Evolutionary conservation across 306 rosid species (phyloP).

Genomic region (Prinsepia uniflora): DNA sequence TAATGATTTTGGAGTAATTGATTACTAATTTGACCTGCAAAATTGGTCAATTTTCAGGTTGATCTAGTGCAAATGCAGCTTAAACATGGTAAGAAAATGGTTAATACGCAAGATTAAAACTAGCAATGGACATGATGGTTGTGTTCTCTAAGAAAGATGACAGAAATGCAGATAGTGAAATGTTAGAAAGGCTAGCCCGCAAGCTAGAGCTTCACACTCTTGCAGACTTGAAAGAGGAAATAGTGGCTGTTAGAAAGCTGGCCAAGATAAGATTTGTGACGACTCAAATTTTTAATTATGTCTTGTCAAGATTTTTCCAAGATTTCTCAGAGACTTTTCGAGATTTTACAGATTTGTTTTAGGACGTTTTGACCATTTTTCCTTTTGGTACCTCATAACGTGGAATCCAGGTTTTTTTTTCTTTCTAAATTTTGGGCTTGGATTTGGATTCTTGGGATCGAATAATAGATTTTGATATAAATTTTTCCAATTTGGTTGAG

Average conservation of each 20-base stretch:
- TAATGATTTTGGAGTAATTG: background rate
- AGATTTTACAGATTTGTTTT: too few relatives aligned
- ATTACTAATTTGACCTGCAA: constrained; percentile 15
- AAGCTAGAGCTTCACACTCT: constrained; percentile 62
- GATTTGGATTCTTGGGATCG: too few relatives aligned
- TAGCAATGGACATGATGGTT: constrained; percentile 90
- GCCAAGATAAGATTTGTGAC: constrained; percentile 47
- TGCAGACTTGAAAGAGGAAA: constrained; percentile 65
- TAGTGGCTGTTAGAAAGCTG: constrained; percentile 51
- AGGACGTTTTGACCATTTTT: too few relatives aligned
- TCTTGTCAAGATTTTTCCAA: too few relatives aligned
- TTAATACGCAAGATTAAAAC: constrained; percentile 85
- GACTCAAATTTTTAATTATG: too few relatives aligned
- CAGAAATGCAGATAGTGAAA: constrained; percentile 64
- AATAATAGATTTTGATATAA: too few relatives aligned
- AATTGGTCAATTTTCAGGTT: constrained; percentile 45
- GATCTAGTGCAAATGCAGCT: constrained; percentile 80
- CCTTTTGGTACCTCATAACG: too few relatives aligned
- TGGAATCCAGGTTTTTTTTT: too few relatives aligned
- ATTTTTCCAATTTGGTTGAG: too few relatives aligned
- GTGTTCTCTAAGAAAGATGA: constrained; percentile 51
- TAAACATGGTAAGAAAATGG: constrained; percentile 54
- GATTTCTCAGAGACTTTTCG: too few relatives aligned
- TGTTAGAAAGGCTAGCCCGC: constrained; percentile 63
- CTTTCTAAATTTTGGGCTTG: too few relatives aligned